These are phyloP conservation scores for Laguncularia racemosa DNA, from an alignment of 345 rosid species.

Conservation along the genomic window DNA sequence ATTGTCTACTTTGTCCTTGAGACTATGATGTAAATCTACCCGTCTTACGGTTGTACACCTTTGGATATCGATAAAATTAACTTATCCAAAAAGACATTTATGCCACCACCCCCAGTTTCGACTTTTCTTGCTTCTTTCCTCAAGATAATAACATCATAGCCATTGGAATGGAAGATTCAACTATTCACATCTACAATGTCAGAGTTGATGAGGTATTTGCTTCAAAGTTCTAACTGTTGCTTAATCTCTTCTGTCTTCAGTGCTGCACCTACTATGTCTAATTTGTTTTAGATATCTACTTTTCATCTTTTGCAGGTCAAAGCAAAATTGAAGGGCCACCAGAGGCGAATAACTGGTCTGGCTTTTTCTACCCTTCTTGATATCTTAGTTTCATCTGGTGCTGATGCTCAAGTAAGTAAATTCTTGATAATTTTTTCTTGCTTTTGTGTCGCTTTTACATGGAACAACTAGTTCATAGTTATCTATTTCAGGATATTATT, in stretches of 20 bases:
- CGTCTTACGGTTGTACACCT: too few relatives aligned
- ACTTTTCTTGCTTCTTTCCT: slow-evolving; percentile 83
- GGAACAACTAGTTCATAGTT: background rate
- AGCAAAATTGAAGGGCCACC: slow-evolving; percentile 82
- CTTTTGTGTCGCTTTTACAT: background rate
- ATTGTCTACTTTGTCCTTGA: too few relatives aligned
- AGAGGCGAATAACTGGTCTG: slow-evolving; percentile 71
- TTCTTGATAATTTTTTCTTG: background rate
- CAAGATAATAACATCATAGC: slow-evolving; percentile 84
- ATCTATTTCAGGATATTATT: background rate
- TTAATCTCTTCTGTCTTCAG: background rate
- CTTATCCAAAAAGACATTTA: too few relatives aligned
- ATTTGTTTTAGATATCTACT: background rate
- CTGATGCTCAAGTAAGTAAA: slow-evolving; percentile 80
- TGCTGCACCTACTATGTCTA: background rate
- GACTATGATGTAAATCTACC: too few relatives aligned
- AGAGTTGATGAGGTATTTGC: slow-evolving; percentile 66
- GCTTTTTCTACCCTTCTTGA: slow-evolving; percentile 72
- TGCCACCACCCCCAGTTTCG: slow-evolving; percentile 77
- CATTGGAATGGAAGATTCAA: slow-evolving; percentile 87
- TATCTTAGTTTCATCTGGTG: slow-evolving; percentile 86
- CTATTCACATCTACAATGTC: slow-evolving; percentile 75
- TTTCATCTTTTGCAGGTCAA: slow-evolving; percentile 46
- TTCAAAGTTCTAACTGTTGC: background rate
- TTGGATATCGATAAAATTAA: too few relatives aligned